phyloP scores from a whole-genome alignment of 2,329 filamentous ascomycete species.

The Claviceps monticola region DNA sequence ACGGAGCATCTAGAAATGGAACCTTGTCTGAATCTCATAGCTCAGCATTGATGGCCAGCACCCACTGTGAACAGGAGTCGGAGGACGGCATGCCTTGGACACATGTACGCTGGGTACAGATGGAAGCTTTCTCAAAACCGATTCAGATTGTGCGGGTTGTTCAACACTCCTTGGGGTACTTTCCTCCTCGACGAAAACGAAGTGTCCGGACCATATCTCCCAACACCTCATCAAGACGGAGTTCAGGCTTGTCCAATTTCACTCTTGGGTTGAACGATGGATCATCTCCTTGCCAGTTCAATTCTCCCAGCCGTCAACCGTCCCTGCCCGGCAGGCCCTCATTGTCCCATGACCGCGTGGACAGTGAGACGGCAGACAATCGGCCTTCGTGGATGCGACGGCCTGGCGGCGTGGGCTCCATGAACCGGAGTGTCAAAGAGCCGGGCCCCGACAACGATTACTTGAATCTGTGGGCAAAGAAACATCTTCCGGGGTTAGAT shows the following conservation, averaged over 20 bases:
- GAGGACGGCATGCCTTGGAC: slow-evolving; percentile 60
- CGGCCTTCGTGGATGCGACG: slow-evolving; percentile 56
- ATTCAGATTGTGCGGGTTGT: slow-evolving; percentile 80
- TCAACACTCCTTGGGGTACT: slow-evolving; percentile 72
- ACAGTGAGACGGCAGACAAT: slow-evolving; percentile 24
- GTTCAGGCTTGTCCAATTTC: slow-evolving; percentile 42
- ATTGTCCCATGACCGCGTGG: slow-evolving; percentile 23
- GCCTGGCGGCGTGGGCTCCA: slow-evolving; percentile 77
- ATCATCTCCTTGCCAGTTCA: slow-evolving; percentile 27
- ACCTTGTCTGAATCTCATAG: slow-evolving; percentile 23
- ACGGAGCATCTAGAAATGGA: slow-evolving; percentile 22
- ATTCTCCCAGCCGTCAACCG: slow-evolving; percentile 24
- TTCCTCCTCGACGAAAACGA: slow-evolving; percentile 83
- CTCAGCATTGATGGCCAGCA: slow-evolving; percentile 16
- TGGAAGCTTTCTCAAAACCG: slow-evolving; percentile 54
- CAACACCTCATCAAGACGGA: slow-evolving; percentile 52
- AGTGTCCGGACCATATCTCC: slow-evolving; percentile 53
- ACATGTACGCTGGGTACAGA: slow-evolving; percentile 78
- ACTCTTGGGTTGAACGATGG: slow-evolving; percentile 22
- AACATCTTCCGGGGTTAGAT: slow-evolving; percentile 67
- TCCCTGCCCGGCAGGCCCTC: slow-evolving; percentile 19
- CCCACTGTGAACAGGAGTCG: slow-evolving; percentile 13
- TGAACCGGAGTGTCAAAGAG: slow-evolving; percentile 54
- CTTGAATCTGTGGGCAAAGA: slow-evolving; percentile 70
- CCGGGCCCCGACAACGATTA: slow-evolving; percentile 76